phyloP scores from a whole-genome alignment of 1,284 basidiomycete genomes.

The Tilletia caries region DNA sequence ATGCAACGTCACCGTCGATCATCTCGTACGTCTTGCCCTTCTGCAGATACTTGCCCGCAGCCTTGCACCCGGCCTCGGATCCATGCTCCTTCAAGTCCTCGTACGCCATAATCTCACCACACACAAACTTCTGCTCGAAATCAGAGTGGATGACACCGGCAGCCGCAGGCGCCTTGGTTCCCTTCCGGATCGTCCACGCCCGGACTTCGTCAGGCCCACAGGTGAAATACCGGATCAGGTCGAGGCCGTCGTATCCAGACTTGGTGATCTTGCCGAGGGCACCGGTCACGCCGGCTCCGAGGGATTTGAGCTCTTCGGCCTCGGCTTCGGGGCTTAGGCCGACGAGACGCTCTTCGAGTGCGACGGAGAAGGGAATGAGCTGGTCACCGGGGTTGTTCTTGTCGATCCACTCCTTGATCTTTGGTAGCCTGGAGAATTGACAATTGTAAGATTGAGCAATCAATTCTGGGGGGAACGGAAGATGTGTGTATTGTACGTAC shows the following conservation, averaged over 20 bases:
- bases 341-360: slow-evolving; percentile 86
- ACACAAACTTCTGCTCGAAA: slow-evolving; percentile 98
- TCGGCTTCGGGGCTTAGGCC: slow-evolving; percentile 49
- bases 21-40: slow-evolving; percentile 92
- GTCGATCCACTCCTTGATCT: slow-evolving; percentile 99
- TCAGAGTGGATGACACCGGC: slow-evolving; percentile 96
- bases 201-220: slow-evolving; percentile 94
- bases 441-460: slow-evolving; percentile 56
- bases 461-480: slow-evolving; percentile 24
- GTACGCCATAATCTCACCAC: slow-evolving; percentile 95
- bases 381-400: slow-evolving; percentile 91
- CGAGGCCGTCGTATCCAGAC: slow-evolving; percentile 49
- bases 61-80: slow-evolving; percentile 84
- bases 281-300: slow-evolving; percentile 45
- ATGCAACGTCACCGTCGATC: slow-evolving; percentile 50
- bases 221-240: slow-evolving; percentile 65
- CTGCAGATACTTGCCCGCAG: slow-evolving; percentile 90
- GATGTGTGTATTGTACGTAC: slow-evolving; percentile 53
- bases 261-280: slow-evolving; percentile 52
- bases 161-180: slow-evolving; percentile 91
- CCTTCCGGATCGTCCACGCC: slow-evolving; percentile 89
- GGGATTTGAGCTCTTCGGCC: slow-evolving; percentile 41
- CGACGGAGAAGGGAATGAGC: slow-evolving; percentile 94
- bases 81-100: slow-evolving; percentile 88
- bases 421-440: slow-evolving; percentile 62